Percentiles rank a stretch among this genome's conserved stretches.
These are phyloP conservation scores for Cadophora gregata DNA, from an alignment of 2,329 filamentous ascomycete species.

Conservation along the genomic window DNA sequence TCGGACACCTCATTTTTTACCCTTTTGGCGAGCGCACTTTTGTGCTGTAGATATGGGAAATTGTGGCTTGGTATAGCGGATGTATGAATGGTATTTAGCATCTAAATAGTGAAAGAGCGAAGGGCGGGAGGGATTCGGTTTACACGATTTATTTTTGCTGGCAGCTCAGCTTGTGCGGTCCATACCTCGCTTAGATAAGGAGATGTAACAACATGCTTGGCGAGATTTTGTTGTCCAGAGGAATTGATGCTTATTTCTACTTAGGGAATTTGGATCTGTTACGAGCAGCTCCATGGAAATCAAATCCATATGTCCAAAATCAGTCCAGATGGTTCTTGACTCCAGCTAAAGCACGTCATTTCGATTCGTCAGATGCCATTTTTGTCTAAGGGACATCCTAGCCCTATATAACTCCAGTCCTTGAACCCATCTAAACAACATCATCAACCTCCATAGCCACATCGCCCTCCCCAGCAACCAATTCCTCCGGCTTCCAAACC, in stretches of 20 bases:
- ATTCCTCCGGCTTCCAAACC: constrained; percentile 41
- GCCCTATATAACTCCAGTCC: not conserved
- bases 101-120: not conserved
- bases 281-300: too few species aligned
- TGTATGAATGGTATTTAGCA: too few species aligned
- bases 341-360: not conserved
- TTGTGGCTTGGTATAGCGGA: too few species aligned
- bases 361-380: not conserved
- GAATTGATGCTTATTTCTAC: not conserved
- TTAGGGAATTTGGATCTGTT: too few species aligned
- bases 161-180: constrained; percentile 1
- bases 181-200: not conserved
- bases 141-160: not conserved
- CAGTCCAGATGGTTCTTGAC: too few species aligned
- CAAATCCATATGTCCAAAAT: too few species aligned
- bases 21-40: too few species aligned
- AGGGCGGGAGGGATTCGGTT: not conserved
- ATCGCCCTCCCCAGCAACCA: constrained; percentile 25
- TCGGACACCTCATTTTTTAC: constrained; percentile 19
- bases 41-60: too few species aligned
- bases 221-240: not conserved
- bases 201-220: not conserved
- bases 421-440: constrained; percentile 12
- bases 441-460: constrained; percentile 30
- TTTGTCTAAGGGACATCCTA: not conserved